Evolutionary conservation across 345 rosid species (phyloP).

Genomic region (Ceriops decandra): DNA sequence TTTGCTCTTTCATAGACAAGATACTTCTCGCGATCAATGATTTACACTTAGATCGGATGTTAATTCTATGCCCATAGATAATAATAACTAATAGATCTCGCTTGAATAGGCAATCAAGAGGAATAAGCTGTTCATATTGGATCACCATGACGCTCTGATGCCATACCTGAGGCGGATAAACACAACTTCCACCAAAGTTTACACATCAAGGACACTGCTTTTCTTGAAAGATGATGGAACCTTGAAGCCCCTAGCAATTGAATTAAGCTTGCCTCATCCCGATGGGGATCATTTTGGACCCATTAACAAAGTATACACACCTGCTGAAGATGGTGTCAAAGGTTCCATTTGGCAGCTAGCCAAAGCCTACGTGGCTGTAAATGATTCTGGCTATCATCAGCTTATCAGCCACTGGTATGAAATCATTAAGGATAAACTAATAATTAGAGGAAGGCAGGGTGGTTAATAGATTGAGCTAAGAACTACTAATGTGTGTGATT

Average conservation of each 20-base stretch:
- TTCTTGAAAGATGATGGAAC: conserved; percentile 74
- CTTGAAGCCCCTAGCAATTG: conserved; percentile 79
- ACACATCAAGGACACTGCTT: conserved; percentile 74
- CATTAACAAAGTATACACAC: conserved; percentile 56
- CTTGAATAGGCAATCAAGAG: conserved; percentile 49
- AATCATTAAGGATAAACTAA: neutral
- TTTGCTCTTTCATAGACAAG: neutral
- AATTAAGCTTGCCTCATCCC: conserved; percentile 72
- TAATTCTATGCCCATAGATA: too few relatives aligned
- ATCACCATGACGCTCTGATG: conserved; percentile 82
- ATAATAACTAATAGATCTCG: neutral
- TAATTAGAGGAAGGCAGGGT: neutral
- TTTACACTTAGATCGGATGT: neutral
- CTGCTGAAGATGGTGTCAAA: conserved; percentile 63
- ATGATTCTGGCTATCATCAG: conserved; percentile 87
- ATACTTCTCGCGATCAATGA: neutral
- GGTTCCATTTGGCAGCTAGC: conserved; percentile 79
- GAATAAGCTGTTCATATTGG: conserved; percentile 64
- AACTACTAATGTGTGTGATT: neutral
- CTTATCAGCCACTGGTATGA: conserved; percentile 89
- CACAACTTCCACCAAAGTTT: conserved; percentile 54
- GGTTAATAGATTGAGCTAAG: neutral
- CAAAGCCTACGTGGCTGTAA: conserved; percentile 79
- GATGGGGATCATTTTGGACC: conserved; percentile 62
- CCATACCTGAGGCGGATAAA: conserved; percentile 66